Conservation (phyloP, 345 rosid species). For the Barbarea vulgaris region DNA sequence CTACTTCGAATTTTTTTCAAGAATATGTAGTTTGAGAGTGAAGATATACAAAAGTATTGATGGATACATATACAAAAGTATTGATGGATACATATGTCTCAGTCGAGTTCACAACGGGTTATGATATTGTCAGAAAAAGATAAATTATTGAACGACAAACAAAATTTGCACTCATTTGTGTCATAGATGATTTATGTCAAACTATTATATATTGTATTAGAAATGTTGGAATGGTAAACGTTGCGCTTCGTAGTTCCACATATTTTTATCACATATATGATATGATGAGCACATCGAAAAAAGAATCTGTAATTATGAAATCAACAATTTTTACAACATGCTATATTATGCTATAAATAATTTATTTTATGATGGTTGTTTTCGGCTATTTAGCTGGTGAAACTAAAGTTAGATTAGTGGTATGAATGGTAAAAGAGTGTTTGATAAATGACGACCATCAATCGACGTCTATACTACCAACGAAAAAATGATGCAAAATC, state of each 20-base stretch:
- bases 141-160: neutral
- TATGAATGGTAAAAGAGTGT: too few species aligned
- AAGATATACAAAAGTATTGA: neutral
- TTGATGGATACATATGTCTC: neutral
- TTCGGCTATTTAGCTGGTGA: neutral
- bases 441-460: too few species aligned
- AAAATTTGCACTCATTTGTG: neutral
- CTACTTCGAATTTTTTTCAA: neutral
- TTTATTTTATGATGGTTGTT: neutral
- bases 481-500: neutral
- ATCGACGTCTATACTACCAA: neutral
- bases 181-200: neutral
- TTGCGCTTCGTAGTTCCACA: neutral
- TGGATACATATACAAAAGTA: neutral
- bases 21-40: neutral
- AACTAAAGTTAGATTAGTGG: neutral
- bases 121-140: too few species aligned
- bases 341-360: neutral
- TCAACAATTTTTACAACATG: neutral
- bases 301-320: neutral
- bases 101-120: neutral
- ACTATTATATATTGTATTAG: neutral
- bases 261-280: too few species aligned
- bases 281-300: neutral
- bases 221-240: neutral